These are phyloP conservation scores for Biscutella laevigata DNA, from an alignment of 441 rosid species.

Conservation along the genomic window DNA sequence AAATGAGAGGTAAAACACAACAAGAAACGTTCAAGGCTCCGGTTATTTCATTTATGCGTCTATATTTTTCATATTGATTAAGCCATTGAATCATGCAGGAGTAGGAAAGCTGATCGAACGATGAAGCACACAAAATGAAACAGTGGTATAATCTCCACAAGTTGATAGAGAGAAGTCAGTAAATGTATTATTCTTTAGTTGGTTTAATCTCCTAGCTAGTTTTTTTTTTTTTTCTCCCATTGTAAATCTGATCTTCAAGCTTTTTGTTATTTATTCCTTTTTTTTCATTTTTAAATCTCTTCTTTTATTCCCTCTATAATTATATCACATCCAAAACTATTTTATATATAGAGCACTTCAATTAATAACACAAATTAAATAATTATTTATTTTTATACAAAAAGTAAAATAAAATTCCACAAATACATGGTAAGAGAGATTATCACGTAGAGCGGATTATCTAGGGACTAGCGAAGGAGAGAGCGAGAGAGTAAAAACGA, in stretches of 20 bases:
- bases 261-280: background rate
- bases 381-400: too few species aligned
- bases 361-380: too few species aligned
- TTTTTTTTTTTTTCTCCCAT: background rate
- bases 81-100: conserved; percentile 28
- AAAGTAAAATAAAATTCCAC: background rate
- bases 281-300: background rate
- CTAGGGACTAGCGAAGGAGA: background rate
- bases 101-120: conserved; percentile 28
- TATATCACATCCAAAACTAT: background rate
- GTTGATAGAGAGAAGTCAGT: conserved; percentile 18
- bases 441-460: conserved; percentile 10
- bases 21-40: too few species aligned
- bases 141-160: too few species aligned
- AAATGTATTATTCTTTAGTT: conserved; percentile 19
- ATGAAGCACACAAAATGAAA: too few species aligned
- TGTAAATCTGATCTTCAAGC: conserved; percentile 28
- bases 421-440: background rate
- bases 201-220: conserved; percentile 6
- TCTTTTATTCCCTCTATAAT: background rate
- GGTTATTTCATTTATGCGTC: background rate
- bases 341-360: too few species aligned
- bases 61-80: too few species aligned
- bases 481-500: too few species aligned
- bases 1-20: conserved; percentile 58